Evolutionary conservation across 2,329 filamentous ascomycete species (phyloP).

Genomic region (Pseudogymnoascus sp.): DNA sequence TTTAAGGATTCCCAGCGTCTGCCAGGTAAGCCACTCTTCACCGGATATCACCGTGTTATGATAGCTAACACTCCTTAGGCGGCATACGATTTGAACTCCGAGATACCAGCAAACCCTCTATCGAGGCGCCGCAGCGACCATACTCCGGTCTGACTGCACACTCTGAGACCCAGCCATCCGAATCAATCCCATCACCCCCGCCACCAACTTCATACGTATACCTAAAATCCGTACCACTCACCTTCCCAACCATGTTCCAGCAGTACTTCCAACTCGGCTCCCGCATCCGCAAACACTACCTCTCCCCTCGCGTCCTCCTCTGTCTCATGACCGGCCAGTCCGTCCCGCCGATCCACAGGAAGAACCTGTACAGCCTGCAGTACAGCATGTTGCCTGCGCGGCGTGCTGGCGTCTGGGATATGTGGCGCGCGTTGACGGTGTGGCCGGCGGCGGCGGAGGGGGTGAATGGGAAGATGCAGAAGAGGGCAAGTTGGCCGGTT

Average conservation of each 20-base stretch:
- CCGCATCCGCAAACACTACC: constrained; percentile 89
- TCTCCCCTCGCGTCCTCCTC: constrained; percentile 79
- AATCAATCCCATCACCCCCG: constrained; percentile 13
- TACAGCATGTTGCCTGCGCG: constrained; percentile 93
- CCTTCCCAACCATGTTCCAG: constrained; percentile 89
- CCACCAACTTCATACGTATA: constrained; percentile 72
- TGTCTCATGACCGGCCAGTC: constrained; percentile 86
- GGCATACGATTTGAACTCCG: constrained; percentile 87
- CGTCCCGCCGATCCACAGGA: constrained; percentile 88
- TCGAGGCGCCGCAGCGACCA: constrained; percentile 7
- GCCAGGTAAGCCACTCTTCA: constrained; percentile 52
- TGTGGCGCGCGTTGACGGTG: constrained; percentile 53
- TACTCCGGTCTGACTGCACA: neutral
- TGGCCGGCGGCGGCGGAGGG: constrained; percentile 1
- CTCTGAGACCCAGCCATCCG: neutral
- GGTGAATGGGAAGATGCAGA: constrained; percentile 11
- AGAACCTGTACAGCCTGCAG: constrained; percentile 90
- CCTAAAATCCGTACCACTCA: constrained; percentile 84
- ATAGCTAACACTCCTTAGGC: constrained; percentile 36
- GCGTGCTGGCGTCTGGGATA: constrained; percentile 71
- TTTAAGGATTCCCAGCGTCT: constrained; percentile 87
- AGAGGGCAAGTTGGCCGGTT: neutral
- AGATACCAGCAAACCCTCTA: constrained; percentile 51
- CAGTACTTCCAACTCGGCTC: constrained; percentile 94
- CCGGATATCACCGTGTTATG: too few relatives aligned